These are phyloP conservation scores for Phialophora chinensis DNA, from an alignment of 2,329 filamentous ascomycete species.

Conservation along the genomic window DNA sequence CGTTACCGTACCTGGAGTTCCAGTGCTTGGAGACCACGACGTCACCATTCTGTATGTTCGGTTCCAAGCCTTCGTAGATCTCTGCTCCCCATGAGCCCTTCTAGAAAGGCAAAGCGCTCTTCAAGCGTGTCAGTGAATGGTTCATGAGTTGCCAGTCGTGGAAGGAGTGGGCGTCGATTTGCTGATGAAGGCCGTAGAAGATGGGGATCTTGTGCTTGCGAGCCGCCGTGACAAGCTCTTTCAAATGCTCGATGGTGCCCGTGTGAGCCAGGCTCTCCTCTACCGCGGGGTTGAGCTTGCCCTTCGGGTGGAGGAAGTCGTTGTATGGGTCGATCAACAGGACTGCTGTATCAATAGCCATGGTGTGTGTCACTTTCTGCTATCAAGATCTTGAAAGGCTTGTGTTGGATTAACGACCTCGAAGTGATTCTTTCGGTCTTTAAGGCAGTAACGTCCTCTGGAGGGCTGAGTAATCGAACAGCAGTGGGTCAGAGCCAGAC, in stretches of 20 bases:
- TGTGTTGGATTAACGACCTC: neutral
- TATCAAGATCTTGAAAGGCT: neutral
- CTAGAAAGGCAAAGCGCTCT: slow-evolving; percentile 40
- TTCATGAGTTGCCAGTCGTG: slow-evolving; percentile 43
- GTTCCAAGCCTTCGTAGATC: slow-evolving; percentile 43
- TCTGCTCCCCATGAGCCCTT: slow-evolving; percentile 41
- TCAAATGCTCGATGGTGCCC: slow-evolving; percentile 41
- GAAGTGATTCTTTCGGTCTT: neutral
- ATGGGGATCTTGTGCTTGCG: slow-evolving; percentile 42
- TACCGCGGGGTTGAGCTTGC: slow-evolving; percentile 28
- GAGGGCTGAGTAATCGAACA: neutral
- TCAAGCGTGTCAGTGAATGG: slow-evolving; percentile 31
- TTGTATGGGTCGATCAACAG: slow-evolving; percentile 41
- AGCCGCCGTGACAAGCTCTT: slow-evolving; percentile 40
- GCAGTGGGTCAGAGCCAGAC: neutral
- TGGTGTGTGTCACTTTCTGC: slow-evolving; percentile 7
- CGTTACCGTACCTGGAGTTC: slow-evolving; percentile 38
- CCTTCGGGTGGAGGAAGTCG: slow-evolving; percentile 39
- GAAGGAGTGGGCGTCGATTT: slow-evolving; percentile 36
- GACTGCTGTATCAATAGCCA: slow-evolving; percentile 26
- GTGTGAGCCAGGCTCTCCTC: slow-evolving; percentile 14
- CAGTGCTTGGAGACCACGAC: slow-evolving; percentile 45
- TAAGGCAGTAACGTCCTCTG: neutral
- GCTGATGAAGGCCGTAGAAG: slow-evolving; percentile 46
- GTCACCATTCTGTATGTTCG: slow-evolving; percentile 41